These are phyloP conservation scores for Pichia sp. DNA, from an alignment of 1,139 yeast species.

Conservation along the genomic window DNA sequence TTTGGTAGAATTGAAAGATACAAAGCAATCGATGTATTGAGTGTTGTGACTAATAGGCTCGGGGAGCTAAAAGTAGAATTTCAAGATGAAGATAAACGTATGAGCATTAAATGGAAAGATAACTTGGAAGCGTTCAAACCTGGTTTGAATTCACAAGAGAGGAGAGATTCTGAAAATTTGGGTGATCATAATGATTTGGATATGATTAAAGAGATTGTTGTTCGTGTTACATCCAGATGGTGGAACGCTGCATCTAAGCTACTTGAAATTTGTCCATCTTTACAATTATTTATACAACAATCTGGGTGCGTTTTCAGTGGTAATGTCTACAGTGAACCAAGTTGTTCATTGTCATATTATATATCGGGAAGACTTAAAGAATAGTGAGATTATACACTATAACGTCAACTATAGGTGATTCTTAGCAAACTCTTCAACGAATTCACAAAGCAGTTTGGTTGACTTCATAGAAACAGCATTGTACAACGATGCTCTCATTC, in stretches of 20 bases:
- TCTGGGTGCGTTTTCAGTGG: slow-evolving; percentile 53
- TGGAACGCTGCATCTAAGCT: slow-evolving; percentile 53
- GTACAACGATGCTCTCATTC: slow-evolving; percentile 87
- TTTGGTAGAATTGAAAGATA: slow-evolving; percentile 54
- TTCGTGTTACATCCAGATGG: slow-evolving; percentile 43
- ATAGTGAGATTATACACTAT: neutral
- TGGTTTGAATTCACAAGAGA: too few relatives aligned
- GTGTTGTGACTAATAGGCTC: slow-evolving; percentile 27
- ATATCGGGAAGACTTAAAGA: slow-evolving; percentile 17
- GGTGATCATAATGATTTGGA: slow-evolving; percentile 11
- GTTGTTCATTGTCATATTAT: slow-evolving; percentile 49
- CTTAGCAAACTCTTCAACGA: slow-evolving; percentile 57
- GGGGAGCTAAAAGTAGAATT: slow-evolving; percentile 42
- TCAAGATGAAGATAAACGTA: slow-evolving; percentile 47
- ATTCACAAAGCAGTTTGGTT: slow-evolving; percentile 52
- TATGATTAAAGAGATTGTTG: slow-evolving; percentile 29
- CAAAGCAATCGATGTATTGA: slow-evolving; percentile 32
- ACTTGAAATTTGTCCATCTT: slow-evolving; percentile 46
- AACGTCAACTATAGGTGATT: slow-evolving; percentile 19
- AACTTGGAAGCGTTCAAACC: slow-evolving; percentile 21
- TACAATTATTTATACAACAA: slow-evolving; percentile 42
- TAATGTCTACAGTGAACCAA: slow-evolving; percentile 47
- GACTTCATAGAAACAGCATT: slow-evolving; percentile 73
- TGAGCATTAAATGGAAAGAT: slow-evolving; percentile 54
- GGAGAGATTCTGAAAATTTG: too few relatives aligned